phyloP scores from a whole-genome alignment of 257 asterid species.

The Asclepias syriaca region DNA sequence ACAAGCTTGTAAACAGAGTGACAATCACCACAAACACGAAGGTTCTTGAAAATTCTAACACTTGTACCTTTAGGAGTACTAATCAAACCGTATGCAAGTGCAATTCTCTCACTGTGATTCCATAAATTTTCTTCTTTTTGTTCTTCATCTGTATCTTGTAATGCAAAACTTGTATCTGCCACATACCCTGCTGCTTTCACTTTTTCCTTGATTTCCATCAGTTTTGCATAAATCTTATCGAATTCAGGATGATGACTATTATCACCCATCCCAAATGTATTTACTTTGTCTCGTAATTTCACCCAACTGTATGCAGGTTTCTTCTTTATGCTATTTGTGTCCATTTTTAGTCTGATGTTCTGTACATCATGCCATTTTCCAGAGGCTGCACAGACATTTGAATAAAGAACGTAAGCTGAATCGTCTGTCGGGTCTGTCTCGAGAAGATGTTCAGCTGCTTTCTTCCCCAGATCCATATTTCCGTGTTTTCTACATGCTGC shows the following conservation, averaged over 20 bases:
- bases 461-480: constrained; percentile 53
- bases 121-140: constrained; percentile 74
- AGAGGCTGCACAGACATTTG: constrained; percentile 69
- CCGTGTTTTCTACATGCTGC: constrained; percentile 71
- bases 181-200: constrained; percentile 66
- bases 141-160: constrained; percentile 87
- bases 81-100: constrained; percentile 69
- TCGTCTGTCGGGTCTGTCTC: constrained; percentile 67
- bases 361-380: constrained; percentile 69
- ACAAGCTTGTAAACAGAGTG: constrained; percentile 70
- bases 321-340: constrained; percentile 50
- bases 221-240: constrained; percentile 36
- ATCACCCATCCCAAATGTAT: constrained; percentile 65
- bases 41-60: constrained; percentile 73
- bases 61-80: constrained; percentile 46
- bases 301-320: constrained; percentile 79
- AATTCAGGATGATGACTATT: constrained; percentile 44
- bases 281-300: constrained; percentile 48
- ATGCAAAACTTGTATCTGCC: constrained; percentile 62
- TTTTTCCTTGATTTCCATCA: constrained; percentile 48
- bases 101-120: constrained; percentile 86
- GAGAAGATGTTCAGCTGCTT: constrained; percentile 53
- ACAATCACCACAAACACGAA: constrained; percentile 86
- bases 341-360: constrained; percentile 62
- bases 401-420: constrained; percentile 78